phyloP scores from a whole-genome alignment of 1,284 basidiomycete species.

The Ganoderma lucidum region DNA sequence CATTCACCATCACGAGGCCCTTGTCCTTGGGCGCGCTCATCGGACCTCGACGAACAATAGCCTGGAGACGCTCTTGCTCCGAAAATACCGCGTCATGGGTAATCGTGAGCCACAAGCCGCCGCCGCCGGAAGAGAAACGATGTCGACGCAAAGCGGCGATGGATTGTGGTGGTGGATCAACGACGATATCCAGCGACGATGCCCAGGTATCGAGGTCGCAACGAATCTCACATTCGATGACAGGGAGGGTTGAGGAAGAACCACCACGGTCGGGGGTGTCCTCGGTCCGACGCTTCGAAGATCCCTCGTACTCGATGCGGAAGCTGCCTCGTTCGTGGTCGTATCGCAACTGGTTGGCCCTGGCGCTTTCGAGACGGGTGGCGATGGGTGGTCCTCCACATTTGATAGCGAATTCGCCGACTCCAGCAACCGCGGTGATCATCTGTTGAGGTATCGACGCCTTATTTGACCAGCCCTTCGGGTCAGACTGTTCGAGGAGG shows the following conservation, averaged over 20 bases:
- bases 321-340: slow-evolving; percentile 89
- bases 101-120: slow-evolving; percentile 96
- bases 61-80: slow-evolving; percentile 78
- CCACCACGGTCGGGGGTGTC: slow-evolving; percentile 12
- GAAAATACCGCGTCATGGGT: slow-evolving; percentile 86
- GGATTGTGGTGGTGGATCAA: slow-evolving; percentile 92
- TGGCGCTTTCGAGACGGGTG: slow-evolving; percentile 86
- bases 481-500: slow-evolving; percentile 95
- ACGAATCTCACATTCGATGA: slow-evolving; percentile 92
- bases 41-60: slow-evolving; percentile 80
- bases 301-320: slow-evolving; percentile 86
- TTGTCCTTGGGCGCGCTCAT: slow-evolving; percentile 69
- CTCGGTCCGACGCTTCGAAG: slow-evolving; percentile 56
- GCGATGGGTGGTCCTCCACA: slow-evolving; percentile 92
- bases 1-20: slow-evolving; percentile 90
- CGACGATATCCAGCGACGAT: slow-evolving; percentile 85
- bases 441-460: slow-evolving; percentile 92
- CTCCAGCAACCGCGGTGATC: slow-evolving; percentile 86
- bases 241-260: slow-evolving; percentile 47
- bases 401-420: slow-evolving; percentile 95
- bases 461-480: slow-evolving; percentile 97
- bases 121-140: slow-evolving; percentile 86
- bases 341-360: slow-evolving; percentile 78
- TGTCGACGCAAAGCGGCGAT: slow-evolving; percentile 90
- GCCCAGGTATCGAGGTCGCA: slow-evolving; percentile 97